phyloP scores from a whole-genome alignment of 73 alveolate genomes.

The Stentor coeruleus region DNA sequence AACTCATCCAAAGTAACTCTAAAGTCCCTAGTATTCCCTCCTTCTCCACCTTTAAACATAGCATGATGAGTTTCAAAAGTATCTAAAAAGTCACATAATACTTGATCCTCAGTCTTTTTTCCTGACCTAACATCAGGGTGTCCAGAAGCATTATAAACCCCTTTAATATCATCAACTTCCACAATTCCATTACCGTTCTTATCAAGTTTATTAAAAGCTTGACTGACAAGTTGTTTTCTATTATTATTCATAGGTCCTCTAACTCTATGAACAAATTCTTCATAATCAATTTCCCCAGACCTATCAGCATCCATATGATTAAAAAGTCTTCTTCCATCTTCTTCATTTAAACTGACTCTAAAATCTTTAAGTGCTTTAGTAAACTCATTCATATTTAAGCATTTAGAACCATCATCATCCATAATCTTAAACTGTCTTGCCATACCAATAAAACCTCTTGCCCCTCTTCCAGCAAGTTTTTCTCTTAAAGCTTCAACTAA shows the following conservation, averaged over 20 bases:
- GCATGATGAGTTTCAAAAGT: slow-evolving; percentile 47
- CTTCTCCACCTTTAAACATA: too few relatives aligned
- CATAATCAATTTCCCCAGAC: slow-evolving; percentile 70
- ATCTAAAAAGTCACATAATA: slow-evolving; percentile 76
- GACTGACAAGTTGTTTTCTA: slow-evolving; percentile 57
- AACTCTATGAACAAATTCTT: slow-evolving; percentile 69
- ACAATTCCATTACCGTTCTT: slow-evolving; percentile 65
- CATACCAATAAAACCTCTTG: slow-evolving; percentile 84
- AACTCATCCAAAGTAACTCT: slow-evolving; percentile 40
- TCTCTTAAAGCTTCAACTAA: slow-evolving; percentile 59
- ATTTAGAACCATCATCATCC: slow-evolving; percentile 81
- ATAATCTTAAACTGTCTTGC: slow-evolving; percentile 69
- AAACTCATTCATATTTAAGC: slow-evolving; percentile 64
- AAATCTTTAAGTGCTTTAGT: slow-evolving; percentile 73
- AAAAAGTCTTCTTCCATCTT: slow-evolving; percentile 62
- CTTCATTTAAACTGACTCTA: slow-evolving; percentile 63
- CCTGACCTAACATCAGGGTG: slow-evolving; percentile 91
- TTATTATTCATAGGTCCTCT: slow-evolving; percentile 78
- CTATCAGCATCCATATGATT: slow-evolving; percentile 69
- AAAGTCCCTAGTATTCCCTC: slow-evolving; percentile 58
- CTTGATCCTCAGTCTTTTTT: slow-evolving; percentile 84
- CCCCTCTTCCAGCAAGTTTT: slow-evolving; percentile 74
- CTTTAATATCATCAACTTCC: slow-evolving; percentile 62
- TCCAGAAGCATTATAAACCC: slow-evolving; percentile 62
- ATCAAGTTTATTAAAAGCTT: slow-evolving; percentile 82